These are phyloP conservation scores for Calonectria naviculata DNA, from an alignment of 2,329 filamentous ascomycete species.

Conservation along the genomic window DNA sequence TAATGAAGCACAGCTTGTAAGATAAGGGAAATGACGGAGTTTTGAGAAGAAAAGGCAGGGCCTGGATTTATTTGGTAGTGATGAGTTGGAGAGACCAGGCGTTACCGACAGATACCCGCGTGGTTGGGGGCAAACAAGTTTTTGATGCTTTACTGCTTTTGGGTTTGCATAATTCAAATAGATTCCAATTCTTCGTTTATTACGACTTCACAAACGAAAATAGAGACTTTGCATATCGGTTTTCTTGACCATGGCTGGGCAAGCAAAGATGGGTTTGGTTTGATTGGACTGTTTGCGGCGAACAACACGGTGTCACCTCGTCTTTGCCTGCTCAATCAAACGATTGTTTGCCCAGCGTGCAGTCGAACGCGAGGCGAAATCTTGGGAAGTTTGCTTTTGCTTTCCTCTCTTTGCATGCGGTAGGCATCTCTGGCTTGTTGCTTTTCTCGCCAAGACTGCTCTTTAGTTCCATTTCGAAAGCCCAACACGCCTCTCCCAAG, in stretches of 20 bases:
- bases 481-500: background rate
- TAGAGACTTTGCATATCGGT: background rate
- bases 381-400: background rate
- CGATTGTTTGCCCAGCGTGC: background rate
- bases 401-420: background rate
- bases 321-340: background rate
- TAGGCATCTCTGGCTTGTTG: background rate
- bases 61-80: background rate
- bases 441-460: background rate
- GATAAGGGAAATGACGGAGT: constrained; percentile 33
- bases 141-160: background rate
- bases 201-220: background rate
- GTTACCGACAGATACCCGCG: background rate
- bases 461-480: too few species aligned
- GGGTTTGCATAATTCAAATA: background rate
- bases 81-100: background rate
- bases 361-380: background rate
- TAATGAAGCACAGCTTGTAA: background rate
- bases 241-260: background rate
- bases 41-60: constrained; percentile 23
- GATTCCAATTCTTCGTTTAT: background rate
- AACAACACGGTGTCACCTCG: background rate
- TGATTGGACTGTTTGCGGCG: background rate
- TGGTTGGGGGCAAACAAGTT: background rate
- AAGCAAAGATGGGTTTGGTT: background rate